Evolutionary conservation across 1,139 yeast species (phyloP), one percentile per base, ranked within the genome.

Genomic region (Cylindricascospora bacillispora): DNA sequence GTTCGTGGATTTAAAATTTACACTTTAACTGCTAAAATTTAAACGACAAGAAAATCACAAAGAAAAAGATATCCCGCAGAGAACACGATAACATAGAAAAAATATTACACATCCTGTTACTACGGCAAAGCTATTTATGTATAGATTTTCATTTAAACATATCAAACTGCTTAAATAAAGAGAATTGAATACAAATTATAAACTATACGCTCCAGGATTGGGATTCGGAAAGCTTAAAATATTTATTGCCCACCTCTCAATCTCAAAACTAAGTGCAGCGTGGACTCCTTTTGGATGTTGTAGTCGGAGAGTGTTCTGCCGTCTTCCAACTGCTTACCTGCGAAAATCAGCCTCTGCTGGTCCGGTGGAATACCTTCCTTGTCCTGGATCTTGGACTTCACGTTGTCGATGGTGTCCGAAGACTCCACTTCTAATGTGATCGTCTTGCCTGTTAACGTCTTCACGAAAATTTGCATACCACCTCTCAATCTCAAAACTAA

Each of bases 341-440:
- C 95, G 62, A 86, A 86, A 73, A 86, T 83, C 60, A 86, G 74
- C 70, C 95, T 80, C 70, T 86, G 95, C 66, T 85, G 95, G 65
- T 85, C 95, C 49, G 95, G 94, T 62, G 95, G 95, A 55, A 86
- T 85, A 56, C 95, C 95, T 65, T 85, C 95, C 72, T 83, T 83
- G 74, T 83, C 95, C 70, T 83, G 95, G 65, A 89, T 86, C 78
- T 85, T 85, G 63, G 93, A 72, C 74, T 86, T 86, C 73, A 86
- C 95, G 46, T 74, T 73, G 54, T 74, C 81, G 37, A 74, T 74
- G 31, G 81, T 73, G 60, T 74, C 81, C 3, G 80, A 72, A 10
- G 81, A 74, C 49, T 73, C 81, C 24, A 73, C 79, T 53, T 73
- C 81, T 33, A 73, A 56, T 13, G 81, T 73, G 41, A 73, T 73